Evolutionary conservation across 805 yeast genomes (phyloP), one percentile per base, ranked within the genome.

Genomic region (Wickerhamomyces queroliae): DNA sequence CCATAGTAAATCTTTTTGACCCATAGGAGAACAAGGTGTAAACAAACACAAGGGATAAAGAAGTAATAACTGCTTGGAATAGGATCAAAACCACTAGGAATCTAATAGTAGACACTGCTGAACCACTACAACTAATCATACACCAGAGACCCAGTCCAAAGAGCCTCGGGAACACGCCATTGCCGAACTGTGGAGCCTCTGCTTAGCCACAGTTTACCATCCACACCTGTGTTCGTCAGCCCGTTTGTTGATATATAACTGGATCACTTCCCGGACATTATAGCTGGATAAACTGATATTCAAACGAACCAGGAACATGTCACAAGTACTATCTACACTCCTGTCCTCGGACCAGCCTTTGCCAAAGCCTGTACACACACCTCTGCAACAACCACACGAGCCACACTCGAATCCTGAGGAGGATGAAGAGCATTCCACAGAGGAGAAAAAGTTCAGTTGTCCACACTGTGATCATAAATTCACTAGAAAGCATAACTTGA

Each of bases 401-500:
- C 18, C n/a, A 27, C 7, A 27, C 16, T 6, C 18, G 4, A 5
- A 13, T 15, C 11, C n/a, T 15, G 5, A 4, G 12, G 12, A 27
- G 7, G 18, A 27, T 15, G n/a, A 17, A 27, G 12, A 27, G 11
- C 25, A 23, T 8, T 23, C 25, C 19, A 24, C 18, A 7, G 37
- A 19, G 7, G 38, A 56, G n/a, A 69, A 64, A 43, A 60, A 56
- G 37, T 76, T 67, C 48, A 61, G 59, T 16, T 83, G 93, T 55
- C 66, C 72, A 15, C 67, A 71, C 8, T 83, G 93, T 53, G 62
- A 71, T 38, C 83, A 78, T 46, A 64, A 76, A 0, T 83, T 83
- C 60, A 77, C 87, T 3, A 66, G 93, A 33, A 80, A 76, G 49
- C 91, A 84, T 58, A 83, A 83, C 51, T 69, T 84, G 65, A 82